A percentile compares a stretch with the other conserved stretches of the same genome.
These are phyloP conservation scores for Flaveria brownii DNA, from an alignment of 129 eudicot species.

Conservation along the genomic window DNA sequence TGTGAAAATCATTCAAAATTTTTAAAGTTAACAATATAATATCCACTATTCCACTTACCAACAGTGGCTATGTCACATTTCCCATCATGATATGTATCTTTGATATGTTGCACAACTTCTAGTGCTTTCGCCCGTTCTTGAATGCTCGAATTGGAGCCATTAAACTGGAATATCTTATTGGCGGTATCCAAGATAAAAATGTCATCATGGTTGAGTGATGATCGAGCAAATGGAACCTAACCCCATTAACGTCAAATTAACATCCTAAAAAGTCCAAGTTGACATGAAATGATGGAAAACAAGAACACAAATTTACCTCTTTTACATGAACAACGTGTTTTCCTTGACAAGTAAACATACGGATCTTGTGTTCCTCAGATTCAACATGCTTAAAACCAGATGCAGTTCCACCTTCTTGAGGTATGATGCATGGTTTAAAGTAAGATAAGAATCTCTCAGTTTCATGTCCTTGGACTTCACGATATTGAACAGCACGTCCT, in stretches of 20 bases:
- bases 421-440: conserved; percentile 96
- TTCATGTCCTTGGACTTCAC: conserved; percentile 98
- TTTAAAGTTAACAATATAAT: conserved; percentile 1
- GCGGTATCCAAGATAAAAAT: conserved; percentile 83
- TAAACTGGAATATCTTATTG: conserved; percentile 87
- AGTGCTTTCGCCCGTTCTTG: conserved; percentile 99
- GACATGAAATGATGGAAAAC: conserved; percentile 22
- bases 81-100: conserved; percentile 95
- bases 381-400: conserved; percentile 88
- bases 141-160: conserved; percentile 85
- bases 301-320: conserved; percentile 62
- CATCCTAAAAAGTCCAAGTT: conserved; percentile 9
- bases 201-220: conserved; percentile 93
- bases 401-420: conserved; percentile 86
- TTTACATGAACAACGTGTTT: conserved; percentile 90
- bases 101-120: conserved; percentile 94
- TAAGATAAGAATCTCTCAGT: conserved; percentile 92
- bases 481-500: conserved; percentile 95
- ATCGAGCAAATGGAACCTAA: conserved; percentile 89
- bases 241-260: neutral
- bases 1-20: neutral
- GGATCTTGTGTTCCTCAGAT: conserved; percentile 65
- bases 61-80: conserved; percentile 91
- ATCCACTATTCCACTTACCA: conserved; percentile 49
- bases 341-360: conserved; percentile 79